Base-by-base conservation (phyloP, 352 stramenopile genomes). In the Thraustochytrium sp. region DNA sequence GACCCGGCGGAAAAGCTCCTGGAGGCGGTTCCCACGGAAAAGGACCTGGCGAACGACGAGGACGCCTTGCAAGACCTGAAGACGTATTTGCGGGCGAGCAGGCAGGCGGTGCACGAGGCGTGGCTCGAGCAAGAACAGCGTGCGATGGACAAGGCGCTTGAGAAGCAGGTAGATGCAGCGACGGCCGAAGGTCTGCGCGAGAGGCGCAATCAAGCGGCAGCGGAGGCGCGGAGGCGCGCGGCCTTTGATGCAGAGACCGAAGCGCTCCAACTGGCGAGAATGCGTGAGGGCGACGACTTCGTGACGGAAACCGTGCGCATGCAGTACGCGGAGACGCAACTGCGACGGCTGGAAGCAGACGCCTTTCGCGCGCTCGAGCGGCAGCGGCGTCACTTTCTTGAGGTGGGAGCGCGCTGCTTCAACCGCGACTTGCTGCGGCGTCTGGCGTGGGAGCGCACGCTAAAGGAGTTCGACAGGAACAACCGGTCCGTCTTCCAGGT, bases 241-340 rank as follows among this genome's bases (percentile, higher is more conserved):
- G 42, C 37, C 18, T 80, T 80, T 26, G 68, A 68, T 9, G 31
- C 5, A 13, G 68, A 80, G n/a, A 80, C 68, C 31, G 31, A 80
- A 8, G 13, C 48, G 11, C 29, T 48, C 3, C 3, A 31, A 1
- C 44, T 44, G 5, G 68, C 48, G 23, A 0, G 63, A 13, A 8
- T 21, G 18, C 1, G 3, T 8, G n/a, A 44, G 46, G 37, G 18
- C 2, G 53, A 64, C 26, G 34, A 3, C 5, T 72, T 36, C 37
- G 48, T 13, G 11, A 16, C 23, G 8, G 68, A 80, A 42, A 72
- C 68, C 0, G 44, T 61, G 48, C 26, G 48, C 18, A 34, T 63
- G 13, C 44, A 68, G 31, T 55, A 65, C 18, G 48, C 34, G 4
- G 68, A 80, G 49, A 46, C 23, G 31, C 13, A 46, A 26, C 68